A percentile compares a stretch with the other conserved stretches of the same genome.
Conservation (phyloP, 371 early-diverging fungal genomes). For the Rhizomucor pusillus region DNA sequence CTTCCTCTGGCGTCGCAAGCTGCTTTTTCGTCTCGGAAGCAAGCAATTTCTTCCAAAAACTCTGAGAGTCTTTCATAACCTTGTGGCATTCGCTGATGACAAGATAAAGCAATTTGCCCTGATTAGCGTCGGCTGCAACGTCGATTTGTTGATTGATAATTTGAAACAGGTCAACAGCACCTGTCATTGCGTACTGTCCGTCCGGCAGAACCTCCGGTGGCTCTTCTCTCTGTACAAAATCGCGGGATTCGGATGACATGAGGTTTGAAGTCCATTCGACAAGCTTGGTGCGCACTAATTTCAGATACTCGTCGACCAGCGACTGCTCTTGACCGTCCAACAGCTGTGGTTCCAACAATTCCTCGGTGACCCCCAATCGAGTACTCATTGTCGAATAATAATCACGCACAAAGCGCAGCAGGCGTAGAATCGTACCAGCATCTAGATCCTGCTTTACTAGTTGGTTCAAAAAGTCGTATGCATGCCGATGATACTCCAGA, state of each 20-base stretch:
- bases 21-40: conserved; percentile 73
- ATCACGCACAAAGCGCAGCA: conserved; percentile 88
- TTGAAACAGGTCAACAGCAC: conserved; percentile 87
- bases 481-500: conserved; percentile 88
- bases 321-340: conserved; percentile 91
- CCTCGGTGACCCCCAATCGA: conserved; percentile 85
- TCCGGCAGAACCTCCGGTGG: conserved; percentile 80
- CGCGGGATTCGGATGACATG: conserved; percentile 77
- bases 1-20: conserved; percentile 64
- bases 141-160: conserved; percentile 97
- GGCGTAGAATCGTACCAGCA: conserved; percentile 74
- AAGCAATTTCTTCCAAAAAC: conserved; percentile 74
- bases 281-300: conserved; percentile 80
- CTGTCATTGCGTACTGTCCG: conserved; percentile 77
- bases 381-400: conserved; percentile 87
- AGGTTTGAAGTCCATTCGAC: conserved; percentile 91
- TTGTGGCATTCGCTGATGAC: conserved; percentile 85
- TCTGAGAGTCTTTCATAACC: conserved; percentile 78
- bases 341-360: conserved; percentile 85
- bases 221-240: conserved; percentile 70
- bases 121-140: conserved; percentile 77
- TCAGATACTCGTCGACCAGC: conserved; percentile 83
- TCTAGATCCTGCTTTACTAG: conserved; percentile 75
- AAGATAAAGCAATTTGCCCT: conserved; percentile 83
- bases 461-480: conserved; percentile 74